These are phyloP conservation scores for Russula sp. DNA, from an alignment of 768 basidiomycete genomes.

Conservation along the genomic window DNA sequence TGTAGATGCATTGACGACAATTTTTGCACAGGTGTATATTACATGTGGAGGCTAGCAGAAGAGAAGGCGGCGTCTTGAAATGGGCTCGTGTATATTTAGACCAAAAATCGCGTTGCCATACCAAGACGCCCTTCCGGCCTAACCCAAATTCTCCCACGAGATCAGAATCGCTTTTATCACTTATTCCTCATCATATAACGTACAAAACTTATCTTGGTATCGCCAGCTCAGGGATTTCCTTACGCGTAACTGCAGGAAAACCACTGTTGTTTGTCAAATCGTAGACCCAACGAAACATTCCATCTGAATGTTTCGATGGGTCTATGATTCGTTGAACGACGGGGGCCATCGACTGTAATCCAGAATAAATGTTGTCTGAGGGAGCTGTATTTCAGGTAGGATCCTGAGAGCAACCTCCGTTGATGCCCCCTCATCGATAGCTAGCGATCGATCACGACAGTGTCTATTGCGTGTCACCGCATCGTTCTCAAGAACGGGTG, in stretches of 20 bases:
- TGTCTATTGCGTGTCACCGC: too few species aligned
- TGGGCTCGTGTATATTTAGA: background rate
- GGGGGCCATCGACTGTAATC: background rate
- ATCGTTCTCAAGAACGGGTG: too few species aligned
- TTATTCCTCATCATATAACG: background rate
- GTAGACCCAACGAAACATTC: too few species aligned
- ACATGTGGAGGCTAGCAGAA: slow-evolving; percentile 82
- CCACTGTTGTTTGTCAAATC: too few species aligned
- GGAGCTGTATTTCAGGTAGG: too few species aligned
- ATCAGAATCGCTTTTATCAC: background rate
- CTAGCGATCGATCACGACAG: too few species aligned
- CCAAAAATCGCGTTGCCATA: background rate
- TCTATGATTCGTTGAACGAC: background rate
- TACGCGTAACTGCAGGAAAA: too few species aligned
- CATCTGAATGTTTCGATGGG: too few species aligned
- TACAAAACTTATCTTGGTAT: background rate
- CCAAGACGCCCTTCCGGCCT: background rate
- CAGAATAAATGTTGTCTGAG: too few species aligned
- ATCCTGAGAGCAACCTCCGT: too few species aligned
- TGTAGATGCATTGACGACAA: slow-evolving; percentile 14
- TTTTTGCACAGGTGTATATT: slow-evolving; percentile 59
- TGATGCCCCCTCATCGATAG: slow-evolving; percentile 14
- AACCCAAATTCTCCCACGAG: background rate
- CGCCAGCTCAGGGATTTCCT: background rate
- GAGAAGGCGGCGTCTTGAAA: slow-evolving; percentile 27